Conservation (phyloP, 2,329 filamentous ascomycete species). For the Akanthomyces lecanii region DNA sequence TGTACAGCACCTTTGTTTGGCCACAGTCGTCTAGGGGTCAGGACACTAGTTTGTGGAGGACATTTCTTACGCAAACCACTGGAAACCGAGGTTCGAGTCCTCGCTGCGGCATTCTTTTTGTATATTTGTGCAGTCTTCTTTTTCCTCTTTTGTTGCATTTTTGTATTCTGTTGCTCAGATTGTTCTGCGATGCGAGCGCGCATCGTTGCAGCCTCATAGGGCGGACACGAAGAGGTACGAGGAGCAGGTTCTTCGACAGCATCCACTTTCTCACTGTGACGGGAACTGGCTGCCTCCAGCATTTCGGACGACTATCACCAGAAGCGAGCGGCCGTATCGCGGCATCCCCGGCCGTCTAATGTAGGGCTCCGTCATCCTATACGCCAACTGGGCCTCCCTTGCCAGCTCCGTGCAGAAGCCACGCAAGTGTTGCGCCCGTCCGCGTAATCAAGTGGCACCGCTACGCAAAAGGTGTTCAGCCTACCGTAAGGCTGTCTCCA, state of each 20-base stretch:
- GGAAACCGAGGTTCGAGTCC: slow-evolving; percentile 31
- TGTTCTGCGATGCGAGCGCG: no score
- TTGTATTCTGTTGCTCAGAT: no score
- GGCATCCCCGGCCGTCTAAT: no score
- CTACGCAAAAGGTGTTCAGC: not conserved
- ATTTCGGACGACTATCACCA: no score
- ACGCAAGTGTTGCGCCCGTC: not conserved
- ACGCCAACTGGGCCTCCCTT: not conserved
- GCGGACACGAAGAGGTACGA: no score
- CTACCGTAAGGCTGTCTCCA: not conserved
- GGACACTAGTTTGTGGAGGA: slow-evolving; percentile 29
- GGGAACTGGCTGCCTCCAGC: not conserved
- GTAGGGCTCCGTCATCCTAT: not conserved
- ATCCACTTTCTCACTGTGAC: no score
- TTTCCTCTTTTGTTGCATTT: no score
- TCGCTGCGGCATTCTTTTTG: slow-evolving; percentile 22
- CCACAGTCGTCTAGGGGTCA: slow-evolving; percentile 28
- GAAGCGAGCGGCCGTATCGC: no score
- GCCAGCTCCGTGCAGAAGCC: not conserved
- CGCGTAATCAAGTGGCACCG: slow-evolving; percentile 2
- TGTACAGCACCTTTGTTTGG: not conserved
- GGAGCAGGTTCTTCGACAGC: no score
- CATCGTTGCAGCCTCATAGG: no score
- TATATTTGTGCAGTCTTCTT: no score
- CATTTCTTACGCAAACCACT: slow-evolving; percentile 21